Conservation (phyloP, 2,329 filamentous ascomycete genomes). For the Aspergillus phoenicis region DNA sequence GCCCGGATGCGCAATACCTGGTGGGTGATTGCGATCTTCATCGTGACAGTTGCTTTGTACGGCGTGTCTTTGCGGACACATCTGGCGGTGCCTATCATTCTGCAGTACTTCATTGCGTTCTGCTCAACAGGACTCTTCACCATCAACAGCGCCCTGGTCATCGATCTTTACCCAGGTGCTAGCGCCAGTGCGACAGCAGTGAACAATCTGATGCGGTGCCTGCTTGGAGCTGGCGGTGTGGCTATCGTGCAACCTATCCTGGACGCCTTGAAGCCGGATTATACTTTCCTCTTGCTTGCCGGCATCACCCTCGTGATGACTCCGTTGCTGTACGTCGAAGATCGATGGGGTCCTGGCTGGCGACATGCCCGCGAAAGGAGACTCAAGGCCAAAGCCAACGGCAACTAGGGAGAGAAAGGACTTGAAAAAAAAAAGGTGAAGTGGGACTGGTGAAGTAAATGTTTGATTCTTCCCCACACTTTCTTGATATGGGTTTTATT, state of each 20-base stretch:
- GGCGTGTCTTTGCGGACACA: conserved; percentile 28
- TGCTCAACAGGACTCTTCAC: conserved; percentile 39
- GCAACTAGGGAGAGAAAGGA: not conserved
- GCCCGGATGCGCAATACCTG: conserved; percentile 43
- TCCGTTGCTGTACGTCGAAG: conserved; percentile 30
- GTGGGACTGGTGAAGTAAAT: not conserved
- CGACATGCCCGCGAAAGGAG: conserved; percentile 24
- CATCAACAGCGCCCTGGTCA: conserved; percentile 40
- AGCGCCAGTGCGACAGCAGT: conserved; percentile 42
- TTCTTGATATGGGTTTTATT: not conserved
- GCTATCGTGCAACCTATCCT: conserved; percentile 37
- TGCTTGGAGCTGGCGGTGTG: conserved; percentile 40
- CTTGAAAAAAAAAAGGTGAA: not conserved
- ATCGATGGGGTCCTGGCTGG: conserved; percentile 32
- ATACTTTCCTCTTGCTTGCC: conserved; percentile 31
- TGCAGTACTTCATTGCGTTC: conserved; percentile 44
- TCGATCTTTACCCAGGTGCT: conserved; percentile 40
- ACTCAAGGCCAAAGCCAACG: conserved; percentile 4
- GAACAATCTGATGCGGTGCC: conserved; percentile 42
- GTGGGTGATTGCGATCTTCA: conserved; percentile 24
- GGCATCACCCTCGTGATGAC: conserved; percentile 30
- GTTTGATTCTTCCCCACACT: not conserved
- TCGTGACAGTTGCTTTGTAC: conserved; percentile 33
- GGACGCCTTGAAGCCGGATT: conserved; percentile 33
- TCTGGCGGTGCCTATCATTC: conserved; percentile 39